Evolutionary conservation across 2,329 filamentous ascomycete genomes (phyloP).

Genomic region (Cladosporium sp.): DNA sequence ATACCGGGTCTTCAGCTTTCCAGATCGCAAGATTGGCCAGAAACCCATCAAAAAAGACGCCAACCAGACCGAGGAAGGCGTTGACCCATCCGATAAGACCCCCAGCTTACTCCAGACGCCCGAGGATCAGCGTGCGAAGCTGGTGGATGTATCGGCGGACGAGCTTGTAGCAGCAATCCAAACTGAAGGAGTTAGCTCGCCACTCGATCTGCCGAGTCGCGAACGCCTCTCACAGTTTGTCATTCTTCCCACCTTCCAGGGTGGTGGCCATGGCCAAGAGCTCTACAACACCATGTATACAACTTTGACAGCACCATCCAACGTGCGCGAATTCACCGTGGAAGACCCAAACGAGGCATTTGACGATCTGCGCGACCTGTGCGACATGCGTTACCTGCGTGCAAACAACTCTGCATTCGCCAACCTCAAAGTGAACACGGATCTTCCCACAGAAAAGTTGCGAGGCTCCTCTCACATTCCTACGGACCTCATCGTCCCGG

Average conservation of each 20-base stretch:
- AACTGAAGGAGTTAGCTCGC: constrained; percentile 36
- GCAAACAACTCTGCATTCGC: constrained; percentile 35
- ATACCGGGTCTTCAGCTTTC: constrained; percentile 66
- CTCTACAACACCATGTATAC: constrained; percentile 79
- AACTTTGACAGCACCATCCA: constrained; percentile 58
- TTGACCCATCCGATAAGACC: no score
- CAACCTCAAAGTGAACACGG: constrained; percentile 46
- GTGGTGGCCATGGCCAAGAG: constrained; percentile 69
- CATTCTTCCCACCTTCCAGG: constrained; percentile 82
- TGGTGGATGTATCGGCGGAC: background rate
- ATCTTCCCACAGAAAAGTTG: constrained; percentile 46
- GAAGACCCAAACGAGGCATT: constrained; percentile 91
- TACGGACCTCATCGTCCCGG: constrained; percentile 55
- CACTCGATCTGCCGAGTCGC: constrained; percentile 64
- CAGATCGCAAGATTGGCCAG: constrained; percentile 28
- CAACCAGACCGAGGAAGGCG: background rate
- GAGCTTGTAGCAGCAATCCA: background rate
- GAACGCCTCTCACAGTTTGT: constrained; percentile 90
- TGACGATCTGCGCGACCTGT: constrained; percentile 72
- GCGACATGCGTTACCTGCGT: constrained; percentile 65
- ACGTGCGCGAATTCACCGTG: constrained; percentile 79
- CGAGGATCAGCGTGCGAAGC: background rate
- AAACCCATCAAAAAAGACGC: no score
- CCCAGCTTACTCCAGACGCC: background rate
- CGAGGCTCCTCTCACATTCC: constrained; percentile 49